Evolutionary conservation across 495 filamentous ascomycete species (phyloP), one percentile per base, ranked within the genome.

Genomic region (Penicillium parvum): DNA sequence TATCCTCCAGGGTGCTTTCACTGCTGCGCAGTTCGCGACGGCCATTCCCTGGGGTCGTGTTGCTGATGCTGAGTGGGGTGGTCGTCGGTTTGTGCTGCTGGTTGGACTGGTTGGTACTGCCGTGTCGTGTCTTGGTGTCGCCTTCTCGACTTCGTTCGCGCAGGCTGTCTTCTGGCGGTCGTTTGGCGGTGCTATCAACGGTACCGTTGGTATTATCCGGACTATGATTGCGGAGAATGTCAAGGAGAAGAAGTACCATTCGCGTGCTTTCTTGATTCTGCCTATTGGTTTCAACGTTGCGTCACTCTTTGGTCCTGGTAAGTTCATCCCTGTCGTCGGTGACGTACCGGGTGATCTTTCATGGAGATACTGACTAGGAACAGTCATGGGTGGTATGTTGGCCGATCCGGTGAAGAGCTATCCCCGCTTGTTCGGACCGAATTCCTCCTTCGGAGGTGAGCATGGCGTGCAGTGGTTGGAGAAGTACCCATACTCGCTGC

Each of bases 221-320:
- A 90, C 86, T 3, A 88, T 87, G 82, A 86, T 89, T 54, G 79
- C 79, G 37, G 86, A 90, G 65, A 89, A 81, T 44, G 77, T 90
- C 22, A 78, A 74, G 53, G 86, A 88, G 56, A 83, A 81, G 69
- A 79, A 74, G 46, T 81, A 74, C 43, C 83, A 86, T 53, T 79
- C 77, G 5, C 68, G 80, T 4, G 83, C 82, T 27, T 86, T 86
- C 46, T 60, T 85, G 37, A 71, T 86, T 21, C 57, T 90, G 37
- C 86, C 83, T 1, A 83, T 86, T 74, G 81, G 78, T 5, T 90
- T 88, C 54, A 90, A 90, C 53, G 74, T 89, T 45, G 87, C 86
- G 3, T 75, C 84, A 22, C 81, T 90, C 42, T 77, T 88, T 49
- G 86, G 85, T n/a, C 83, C 82, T 41, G 68, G 73, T 75, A 36